Conservation (phyloP, 352 stramenopile genomes). For the Globisporangium alternatum region DNA sequence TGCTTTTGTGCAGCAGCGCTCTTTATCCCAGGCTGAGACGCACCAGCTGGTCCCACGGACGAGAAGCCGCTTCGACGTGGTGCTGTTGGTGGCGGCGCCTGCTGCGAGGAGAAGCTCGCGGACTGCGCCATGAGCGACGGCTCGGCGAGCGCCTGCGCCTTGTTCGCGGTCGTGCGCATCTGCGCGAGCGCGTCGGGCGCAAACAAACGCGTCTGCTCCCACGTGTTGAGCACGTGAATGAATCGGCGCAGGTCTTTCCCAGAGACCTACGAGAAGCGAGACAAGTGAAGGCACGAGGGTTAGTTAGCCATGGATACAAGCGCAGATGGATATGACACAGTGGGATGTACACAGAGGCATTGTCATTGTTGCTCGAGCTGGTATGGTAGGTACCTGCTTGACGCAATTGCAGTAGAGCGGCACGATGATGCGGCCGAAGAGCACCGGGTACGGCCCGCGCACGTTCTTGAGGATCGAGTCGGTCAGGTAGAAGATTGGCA, state of each 20-base stretch:
- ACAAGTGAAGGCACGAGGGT: neutral
- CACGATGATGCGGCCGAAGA: slow-evolving; percentile 72
- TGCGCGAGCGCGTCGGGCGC: slow-evolving; percentile 43
- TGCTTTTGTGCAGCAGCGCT: slow-evolving; percentile 18
- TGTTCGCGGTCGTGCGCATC: slow-evolving; percentile 69
- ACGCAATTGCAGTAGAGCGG: slow-evolving; percentile 86
- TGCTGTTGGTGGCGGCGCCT: slow-evolving; percentile 10
- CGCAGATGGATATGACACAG: neutral
- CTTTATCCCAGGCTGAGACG: no score
- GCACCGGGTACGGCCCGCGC: slow-evolving; percentile 57
- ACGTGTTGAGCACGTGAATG: slow-evolving; percentile 84
- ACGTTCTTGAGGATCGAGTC: slow-evolving; percentile 91
- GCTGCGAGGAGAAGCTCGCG: slow-evolving; percentile 44
- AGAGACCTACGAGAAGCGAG: slow-evolving; percentile 40
- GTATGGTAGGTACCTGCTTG: slow-evolving; percentile 44
- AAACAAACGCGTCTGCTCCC: slow-evolving; percentile 69
- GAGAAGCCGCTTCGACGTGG: slow-evolving; percentile 10
- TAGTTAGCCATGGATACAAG: neutral
- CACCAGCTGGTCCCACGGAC: neutral
- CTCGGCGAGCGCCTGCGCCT: slow-evolving; percentile 45
- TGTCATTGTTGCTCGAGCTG: no score
- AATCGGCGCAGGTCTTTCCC: slow-evolving; percentile 81
- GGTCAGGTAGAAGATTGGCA: slow-evolving; percentile 89
- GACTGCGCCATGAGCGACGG: slow-evolving; percentile 35
- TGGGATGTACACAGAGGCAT: neutral